These are phyloP conservation scores for Euryodendron excelsum DNA, from an alignment of 148 eudicot species.

Conservation along the genomic window DNA sequence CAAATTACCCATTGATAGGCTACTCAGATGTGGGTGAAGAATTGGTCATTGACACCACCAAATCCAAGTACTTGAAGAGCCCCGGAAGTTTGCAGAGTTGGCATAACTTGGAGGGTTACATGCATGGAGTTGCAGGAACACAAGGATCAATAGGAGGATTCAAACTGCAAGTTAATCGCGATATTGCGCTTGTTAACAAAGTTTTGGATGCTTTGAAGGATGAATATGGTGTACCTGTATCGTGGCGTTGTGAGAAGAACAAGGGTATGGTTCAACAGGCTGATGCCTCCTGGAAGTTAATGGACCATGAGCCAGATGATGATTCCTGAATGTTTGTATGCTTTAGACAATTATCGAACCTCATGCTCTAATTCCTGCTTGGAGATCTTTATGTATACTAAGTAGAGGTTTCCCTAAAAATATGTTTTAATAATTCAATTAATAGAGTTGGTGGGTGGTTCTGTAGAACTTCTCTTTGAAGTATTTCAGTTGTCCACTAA, in stretches of 20 bases:
- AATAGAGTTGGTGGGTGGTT: too few relatives aligned
- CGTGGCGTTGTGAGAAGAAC: conserved; percentile 57
- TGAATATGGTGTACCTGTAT: conserved; percentile 45
- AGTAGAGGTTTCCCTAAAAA: too few relatives aligned
- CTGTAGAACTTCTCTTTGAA: too few relatives aligned
- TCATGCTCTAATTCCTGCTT: too few relatives aligned
- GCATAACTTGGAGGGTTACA: conserved; percentile 66
- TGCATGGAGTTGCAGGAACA: conserved; percentile 74
- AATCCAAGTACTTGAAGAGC: conserved; percentile 46
- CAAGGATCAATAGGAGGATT: conserved; percentile 46
- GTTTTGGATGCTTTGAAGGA: conserved; percentile 40
- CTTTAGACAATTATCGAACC: too few relatives aligned
- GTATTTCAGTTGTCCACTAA: too few relatives aligned
- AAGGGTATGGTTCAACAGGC: conserved; percentile 68
- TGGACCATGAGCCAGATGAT: too few relatives aligned
- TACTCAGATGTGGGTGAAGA: conserved; percentile 55
- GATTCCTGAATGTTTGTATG: too few relatives aligned
- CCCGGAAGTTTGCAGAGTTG: conserved; percentile 46
- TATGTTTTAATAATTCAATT: too few relatives aligned
- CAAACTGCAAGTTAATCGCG: too few relatives aligned
- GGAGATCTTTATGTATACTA: too few relatives aligned
- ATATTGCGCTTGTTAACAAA: conserved; percentile 59
- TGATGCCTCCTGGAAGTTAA: conserved; percentile 56
- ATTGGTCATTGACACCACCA: conserved; percentile 43
- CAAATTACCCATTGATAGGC: conserved; percentile 46